Percentiles rank a stretch among this genome's conserved stretches.
Evolutionary conservation across 140 eudicot genomes (phyloP).

Genomic region (Erigeron philadelphicus): DNA sequence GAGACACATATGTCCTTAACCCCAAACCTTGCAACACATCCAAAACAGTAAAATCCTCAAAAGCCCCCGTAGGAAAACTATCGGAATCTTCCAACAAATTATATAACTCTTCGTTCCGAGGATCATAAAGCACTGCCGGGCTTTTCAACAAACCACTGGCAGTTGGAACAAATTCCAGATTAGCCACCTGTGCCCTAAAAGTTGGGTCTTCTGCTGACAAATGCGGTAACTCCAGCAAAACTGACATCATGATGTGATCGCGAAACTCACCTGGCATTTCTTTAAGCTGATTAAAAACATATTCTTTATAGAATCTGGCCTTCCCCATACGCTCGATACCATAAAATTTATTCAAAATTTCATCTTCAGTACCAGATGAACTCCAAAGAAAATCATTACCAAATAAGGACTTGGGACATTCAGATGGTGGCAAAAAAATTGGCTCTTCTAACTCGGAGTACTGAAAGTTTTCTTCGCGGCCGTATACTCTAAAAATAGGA

Average conservation of each 20-base stretch:
- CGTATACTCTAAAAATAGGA: conserved; percentile 64
- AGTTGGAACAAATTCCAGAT: conserved; percentile 76
- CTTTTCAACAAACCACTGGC: conserved; percentile 54
- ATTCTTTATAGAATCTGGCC: conserved; percentile 60
- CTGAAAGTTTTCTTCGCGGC: conserved; percentile 40
- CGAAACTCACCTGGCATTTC: conserved; percentile 66
- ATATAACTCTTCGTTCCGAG: conserved; percentile 83
- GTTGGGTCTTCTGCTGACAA: conserved; percentile 70
- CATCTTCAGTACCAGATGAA: conserved; percentile 60
- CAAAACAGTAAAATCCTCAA: conserved; percentile 53
- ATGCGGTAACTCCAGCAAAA: conserved; percentile 77
- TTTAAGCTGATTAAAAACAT: conserved; percentile 51
- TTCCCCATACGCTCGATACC: conserved; percentile 78
- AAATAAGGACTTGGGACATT: conserved; percentile 51
- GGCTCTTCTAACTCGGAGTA: conserved; percentile 61
- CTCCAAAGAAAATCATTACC: conserved; percentile 49
- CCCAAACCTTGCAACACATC: conserved; percentile 89
- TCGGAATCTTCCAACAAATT: conserved; percentile 81
- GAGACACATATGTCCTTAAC: conserved; percentile 70
- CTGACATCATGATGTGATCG: conserved; percentile 67
- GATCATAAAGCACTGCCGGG: conserved; percentile 74
- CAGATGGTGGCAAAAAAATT: conserved; percentile 66
- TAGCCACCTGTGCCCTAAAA: conserved; percentile 56
- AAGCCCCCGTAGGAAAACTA: conserved; percentile 73
- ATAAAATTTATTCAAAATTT: conserved; percentile 58